Evolutionary conservation across 2,329 filamentous ascomycete species (phyloP).

Genomic region (Alternaria consortialis): DNA sequence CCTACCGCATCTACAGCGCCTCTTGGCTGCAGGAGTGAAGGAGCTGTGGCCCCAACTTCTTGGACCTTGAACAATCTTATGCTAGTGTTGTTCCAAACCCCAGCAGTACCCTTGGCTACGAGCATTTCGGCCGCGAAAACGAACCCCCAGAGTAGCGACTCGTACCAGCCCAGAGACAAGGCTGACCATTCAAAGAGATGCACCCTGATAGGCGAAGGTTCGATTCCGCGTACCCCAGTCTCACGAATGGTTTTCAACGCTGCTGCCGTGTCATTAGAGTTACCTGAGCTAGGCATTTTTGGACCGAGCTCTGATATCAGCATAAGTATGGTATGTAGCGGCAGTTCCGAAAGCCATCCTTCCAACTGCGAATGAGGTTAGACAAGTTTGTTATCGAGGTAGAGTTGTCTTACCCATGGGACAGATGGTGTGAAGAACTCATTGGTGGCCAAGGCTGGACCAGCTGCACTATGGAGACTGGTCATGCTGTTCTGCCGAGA

Average conservation of each 20-base stretch:
- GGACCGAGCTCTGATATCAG: slow-evolving; percentile 71
- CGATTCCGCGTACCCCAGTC: slow-evolving; percentile 74
- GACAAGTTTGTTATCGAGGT: slow-evolving; percentile 9
- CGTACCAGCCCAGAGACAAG: slow-evolving; percentile 91
- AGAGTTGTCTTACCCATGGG: slow-evolving; percentile 67
- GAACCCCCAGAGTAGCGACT: slow-evolving; percentile 91
- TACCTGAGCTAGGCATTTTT: slow-evolving; percentile 60
- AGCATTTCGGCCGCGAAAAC: slow-evolving; percentile 92
- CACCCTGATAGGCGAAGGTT: slow-evolving; percentile 76
- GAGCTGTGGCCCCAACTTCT: slow-evolving; percentile 80
- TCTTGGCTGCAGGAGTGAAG: slow-evolving; percentile 82
- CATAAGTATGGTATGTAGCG: slow-evolving; percentile 84
- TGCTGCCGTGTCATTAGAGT: slow-evolving; percentile 50
- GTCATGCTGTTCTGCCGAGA: slow-evolving; percentile 90
- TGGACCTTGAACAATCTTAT: slow-evolving; percentile 92
- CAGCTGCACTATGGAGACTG: slow-evolving; percentile 74
- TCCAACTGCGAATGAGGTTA: slow-evolving; percentile 70
- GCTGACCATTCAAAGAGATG: slow-evolving; percentile 96
- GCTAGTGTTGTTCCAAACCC: slow-evolving; percentile 90
- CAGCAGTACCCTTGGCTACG: slow-evolving; percentile 83
- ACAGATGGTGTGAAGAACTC: slow-evolving; percentile 79
- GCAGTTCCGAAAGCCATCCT: slow-evolving; percentile 89
- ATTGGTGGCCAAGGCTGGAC: slow-evolving; percentile 64
- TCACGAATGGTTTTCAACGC: slow-evolving; percentile 63
- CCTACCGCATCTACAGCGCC: slow-evolving; percentile 94